A percentile compares a stretch with the other conserved stretches of the same genome.
Evolutionary conservation across 139 green algal species (phyloP).

Genomic region (Coelastrella sp.): DNA sequence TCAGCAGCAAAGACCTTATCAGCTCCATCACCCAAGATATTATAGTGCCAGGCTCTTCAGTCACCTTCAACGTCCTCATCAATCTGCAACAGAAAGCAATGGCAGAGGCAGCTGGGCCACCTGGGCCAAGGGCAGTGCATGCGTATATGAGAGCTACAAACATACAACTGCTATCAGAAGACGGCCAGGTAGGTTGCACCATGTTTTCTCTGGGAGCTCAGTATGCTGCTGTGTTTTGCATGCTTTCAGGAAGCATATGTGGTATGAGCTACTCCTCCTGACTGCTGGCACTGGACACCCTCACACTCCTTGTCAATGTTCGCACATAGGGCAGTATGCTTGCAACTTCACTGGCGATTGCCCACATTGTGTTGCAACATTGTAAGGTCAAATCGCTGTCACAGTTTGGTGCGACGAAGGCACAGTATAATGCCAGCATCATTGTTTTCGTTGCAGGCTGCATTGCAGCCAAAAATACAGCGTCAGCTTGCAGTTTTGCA

Average conservation of each 20-base stretch:
- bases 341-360: background rate
- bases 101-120: background rate
- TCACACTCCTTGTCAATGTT: no score
- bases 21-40: background rate
- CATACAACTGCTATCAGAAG: background rate
- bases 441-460: conserved; percentile 4
- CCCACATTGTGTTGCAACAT: background rate
- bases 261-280: background rate
- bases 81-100: background rate
- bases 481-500: conserved; percentile 14
- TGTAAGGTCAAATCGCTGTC: background rate
- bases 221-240: background rate
- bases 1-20: background rate
- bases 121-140: background rate
- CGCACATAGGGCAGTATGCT: no score
- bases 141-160: conserved; percentile 9
- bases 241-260: no score
- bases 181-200: background rate
- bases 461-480: background rate
- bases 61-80: conserved; percentile 10
- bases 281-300: no score
- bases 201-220: background rate
- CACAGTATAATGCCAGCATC: background rate
- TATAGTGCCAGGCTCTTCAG: background rate
- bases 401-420: background rate